Evolutionary conservation across 139 green algal genomes (phyloP).

Genomic region (Nannochloris sp.): DNA sequence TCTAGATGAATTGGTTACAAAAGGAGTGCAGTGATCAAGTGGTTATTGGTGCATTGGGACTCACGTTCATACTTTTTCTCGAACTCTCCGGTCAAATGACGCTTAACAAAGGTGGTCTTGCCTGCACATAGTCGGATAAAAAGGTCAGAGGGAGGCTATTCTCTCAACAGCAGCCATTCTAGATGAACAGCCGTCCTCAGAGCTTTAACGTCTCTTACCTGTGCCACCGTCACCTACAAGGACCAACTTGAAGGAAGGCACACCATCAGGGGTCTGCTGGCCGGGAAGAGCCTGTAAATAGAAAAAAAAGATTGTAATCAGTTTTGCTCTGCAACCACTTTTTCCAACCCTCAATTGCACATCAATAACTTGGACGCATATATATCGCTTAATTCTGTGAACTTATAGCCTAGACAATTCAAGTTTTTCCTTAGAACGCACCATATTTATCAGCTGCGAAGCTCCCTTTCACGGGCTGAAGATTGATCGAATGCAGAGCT

Average conservation of each 20-base stretch:
- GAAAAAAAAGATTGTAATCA: no score
- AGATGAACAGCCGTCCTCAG: not conserved
- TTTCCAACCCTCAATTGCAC: not conserved
- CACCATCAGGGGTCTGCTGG: slow-evolving; percentile 62
- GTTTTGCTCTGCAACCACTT: no score
- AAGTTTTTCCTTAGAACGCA: not conserved
- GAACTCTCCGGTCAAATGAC: slow-evolving; percentile 97
- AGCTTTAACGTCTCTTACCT: slow-evolving; percentile 35
- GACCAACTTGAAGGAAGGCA: slow-evolving; percentile 95
- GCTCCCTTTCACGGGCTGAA: no score
- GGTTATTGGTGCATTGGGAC: no score
- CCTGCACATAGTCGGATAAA: slow-evolving; percentile 42
- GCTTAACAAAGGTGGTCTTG: slow-evolving; percentile 98
- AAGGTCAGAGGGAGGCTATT: not conserved
- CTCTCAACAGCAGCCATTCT: not conserved
- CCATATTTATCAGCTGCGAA: not conserved
- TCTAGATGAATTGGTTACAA: not conserved
- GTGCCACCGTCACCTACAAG: slow-evolving; percentile 96
- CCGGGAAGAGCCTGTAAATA: slow-evolving; percentile 57
- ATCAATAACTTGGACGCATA: not conserved
- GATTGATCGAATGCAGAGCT: no score
- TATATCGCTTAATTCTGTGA: not conserved
- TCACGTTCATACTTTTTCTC: slow-evolving; percentile 99
- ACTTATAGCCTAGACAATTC: not conserved
- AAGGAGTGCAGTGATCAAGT: not conserved